Conservation (phyloP, 495 filamentous ascomycete genomes). For the Aspergillus diversus region DNA sequence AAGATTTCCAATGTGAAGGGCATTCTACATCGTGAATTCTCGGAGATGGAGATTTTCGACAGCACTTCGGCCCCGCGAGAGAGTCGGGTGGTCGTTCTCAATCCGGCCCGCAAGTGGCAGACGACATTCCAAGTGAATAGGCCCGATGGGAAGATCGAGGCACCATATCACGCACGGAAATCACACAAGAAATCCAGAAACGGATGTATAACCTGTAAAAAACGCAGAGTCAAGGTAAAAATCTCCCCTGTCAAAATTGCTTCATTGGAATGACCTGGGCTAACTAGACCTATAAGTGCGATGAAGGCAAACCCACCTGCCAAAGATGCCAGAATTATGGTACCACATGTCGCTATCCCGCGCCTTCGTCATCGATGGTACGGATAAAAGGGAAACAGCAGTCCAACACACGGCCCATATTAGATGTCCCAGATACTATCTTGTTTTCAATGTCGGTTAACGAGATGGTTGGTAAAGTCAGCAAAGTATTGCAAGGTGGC, state of each 20-base stretch:
- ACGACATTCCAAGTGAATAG: constrained; percentile 28
- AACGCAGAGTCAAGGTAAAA: constrained; percentile 39
- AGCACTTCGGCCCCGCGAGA: not conserved
- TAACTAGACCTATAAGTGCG: constrained; percentile 34
- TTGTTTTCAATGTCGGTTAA: constrained; percentile 28
- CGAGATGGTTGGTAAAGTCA: constrained; percentile 22
- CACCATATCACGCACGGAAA: constrained; percentile 25
- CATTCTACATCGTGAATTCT: not conserved
- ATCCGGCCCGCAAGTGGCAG: constrained; percentile 17
- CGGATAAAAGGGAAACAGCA: not conserved
- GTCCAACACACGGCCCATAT: not conserved
- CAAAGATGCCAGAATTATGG: constrained; percentile 35
- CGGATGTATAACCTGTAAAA: constrained; percentile 41
- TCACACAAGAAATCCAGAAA: constrained; percentile 39
- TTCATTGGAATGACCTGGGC: not conserved
- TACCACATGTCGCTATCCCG: constrained; percentile 32
- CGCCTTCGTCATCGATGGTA: not conserved
- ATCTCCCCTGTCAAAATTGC: not conserved
- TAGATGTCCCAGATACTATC: not conserved
- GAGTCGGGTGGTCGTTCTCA: constrained; percentile 1
- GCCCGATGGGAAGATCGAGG: not conserved
- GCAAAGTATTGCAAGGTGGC: constrained; percentile 17
- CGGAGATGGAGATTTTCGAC: not conserved
- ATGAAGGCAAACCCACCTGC: constrained; percentile 40
- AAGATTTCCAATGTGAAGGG: not conserved